Evolutionary conservation across 2,329 filamentous ascomycete species (phyloP), one percentile per base, ranked within the genome.

Genomic region (Exophiala alcalophila): DNA sequence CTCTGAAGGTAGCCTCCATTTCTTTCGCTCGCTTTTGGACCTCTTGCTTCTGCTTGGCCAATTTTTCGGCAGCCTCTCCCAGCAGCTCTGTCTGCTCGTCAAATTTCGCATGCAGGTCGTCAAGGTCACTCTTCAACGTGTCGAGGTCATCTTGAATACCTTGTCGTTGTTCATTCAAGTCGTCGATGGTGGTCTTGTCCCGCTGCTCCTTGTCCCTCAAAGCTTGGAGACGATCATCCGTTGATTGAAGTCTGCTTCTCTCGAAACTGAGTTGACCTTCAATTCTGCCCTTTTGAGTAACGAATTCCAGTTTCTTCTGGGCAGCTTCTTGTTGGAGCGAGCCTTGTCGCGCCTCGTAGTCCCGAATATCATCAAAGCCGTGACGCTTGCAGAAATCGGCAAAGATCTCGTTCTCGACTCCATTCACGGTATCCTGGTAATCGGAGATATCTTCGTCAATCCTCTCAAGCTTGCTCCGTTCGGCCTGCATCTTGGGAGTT

Each of bases 341-440:
- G 34, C 92, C 91, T 66, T 97, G 92, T 55, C 94, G 90, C 18
- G 84, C 84, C 62, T 97, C 89, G 59, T 97, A 98, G 44, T 88
- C 86, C 45, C 91, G 86, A 52, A 98, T 94, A 58, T 94, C 84
- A 44, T 79, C 75, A 62, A 95, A 97, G 1, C 90, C 88, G 14
- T 96, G 79, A 41, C 86, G 80, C 56, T 81, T 78, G 68, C 92
- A 98, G 68, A 98, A 98, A 27, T 74, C 74, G 15, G 75, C 74
- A 64, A 96, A 98, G 20, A 98, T 76, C 56, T 89, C 78, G 61
- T 98, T 92, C 61, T 96, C 89, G 12, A 95, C 86, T 40, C 80
- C 76, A 29, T 84, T 78, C 48, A 97, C 86, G 1, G 84, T 80
- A 18, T 74, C 69, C 56, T 78, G 71, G 35, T 77, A 74, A 35